A percentile compares a stretch with the other conserved stretches of the same genome.
Evolutionary conservation across 331 rosid species (phyloP).

Genomic region (Quercus tomentella): DNA sequence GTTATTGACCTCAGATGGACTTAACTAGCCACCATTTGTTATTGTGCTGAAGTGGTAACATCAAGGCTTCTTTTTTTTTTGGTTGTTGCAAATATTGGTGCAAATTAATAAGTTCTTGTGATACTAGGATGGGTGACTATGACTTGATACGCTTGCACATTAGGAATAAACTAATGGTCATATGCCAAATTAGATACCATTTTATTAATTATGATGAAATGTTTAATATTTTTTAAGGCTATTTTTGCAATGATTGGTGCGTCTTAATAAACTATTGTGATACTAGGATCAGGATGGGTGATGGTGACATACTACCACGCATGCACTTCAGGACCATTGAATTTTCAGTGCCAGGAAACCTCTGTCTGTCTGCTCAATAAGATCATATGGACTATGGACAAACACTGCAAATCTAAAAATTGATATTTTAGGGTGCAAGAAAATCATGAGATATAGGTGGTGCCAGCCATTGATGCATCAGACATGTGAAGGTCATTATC

Average conservation of each 20-base stretch:
- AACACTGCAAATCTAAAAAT: background rate
- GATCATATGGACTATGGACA: background rate
- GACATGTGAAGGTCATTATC: background rate
- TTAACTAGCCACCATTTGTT: background rate
- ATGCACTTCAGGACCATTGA: background rate
- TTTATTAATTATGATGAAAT: too few species aligned
- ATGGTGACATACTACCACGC: too few species aligned
- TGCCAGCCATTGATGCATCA: background rate
- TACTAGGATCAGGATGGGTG: background rate
- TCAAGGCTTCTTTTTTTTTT: background rate
- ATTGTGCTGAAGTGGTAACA: background rate
- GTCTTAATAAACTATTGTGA: background rate
- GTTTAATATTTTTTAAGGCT: too few species aligned
- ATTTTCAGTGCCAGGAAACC: background rate
- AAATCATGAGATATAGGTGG: background rate
- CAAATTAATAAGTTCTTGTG: background rate
- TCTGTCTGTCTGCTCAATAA: background rate
- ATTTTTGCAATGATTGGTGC: background rate
- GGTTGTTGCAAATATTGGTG: background rate
- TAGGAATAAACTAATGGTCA: too few species aligned
- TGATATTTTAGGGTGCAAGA: background rate
- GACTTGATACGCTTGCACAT: too few species aligned
- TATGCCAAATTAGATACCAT: too few species aligned
- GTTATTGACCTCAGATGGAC: conserved; percentile 4
- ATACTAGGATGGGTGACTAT: background rate